These are phyloP conservation scores for Paulownia fortunei DNA, from an alignment of 257 asterid genomes.

Conservation along the genomic window DNA sequence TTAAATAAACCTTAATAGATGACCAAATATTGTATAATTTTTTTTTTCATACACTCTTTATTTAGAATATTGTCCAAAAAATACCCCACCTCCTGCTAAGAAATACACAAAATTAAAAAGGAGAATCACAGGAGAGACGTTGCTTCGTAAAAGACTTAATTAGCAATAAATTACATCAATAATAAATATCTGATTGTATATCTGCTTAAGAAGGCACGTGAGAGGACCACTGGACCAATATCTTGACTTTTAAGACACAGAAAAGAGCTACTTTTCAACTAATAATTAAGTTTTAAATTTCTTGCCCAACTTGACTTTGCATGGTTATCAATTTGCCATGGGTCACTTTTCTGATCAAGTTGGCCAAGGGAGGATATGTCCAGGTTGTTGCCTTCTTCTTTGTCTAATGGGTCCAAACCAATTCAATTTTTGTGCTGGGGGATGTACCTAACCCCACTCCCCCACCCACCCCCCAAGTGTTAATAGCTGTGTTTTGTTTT, in stretches of 20 bases:
- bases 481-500: background rate
- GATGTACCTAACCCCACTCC: conserved; percentile 22
- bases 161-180: no score
- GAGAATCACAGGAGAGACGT: background rate
- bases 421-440: conserved; percentile 5
- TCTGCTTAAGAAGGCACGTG: conserved; percentile 35
- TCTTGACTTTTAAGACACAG: conserved; percentile 33
- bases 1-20: no score
- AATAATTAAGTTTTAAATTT: background rate
- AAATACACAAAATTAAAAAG: background rate
- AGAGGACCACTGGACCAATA: conserved; percentile 11
- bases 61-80: no score
- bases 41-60: no score
- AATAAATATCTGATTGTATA: no score
- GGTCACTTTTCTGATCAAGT: background rate
- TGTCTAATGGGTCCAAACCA: conserved; percentile 18
- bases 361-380: background rate
- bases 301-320: conserved; percentile 33
- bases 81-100: no score
- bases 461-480: no score
- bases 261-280: background rate
- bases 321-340: no score
- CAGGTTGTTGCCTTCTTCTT: conserved; percentile 28
- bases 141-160: no score
- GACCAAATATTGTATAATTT: no score